A percentile compares a stretch with the other conserved stretches of the same genome.
Conservation (phyloP, 169 alveolate genomes). For the Babesia bovis region DNA sequence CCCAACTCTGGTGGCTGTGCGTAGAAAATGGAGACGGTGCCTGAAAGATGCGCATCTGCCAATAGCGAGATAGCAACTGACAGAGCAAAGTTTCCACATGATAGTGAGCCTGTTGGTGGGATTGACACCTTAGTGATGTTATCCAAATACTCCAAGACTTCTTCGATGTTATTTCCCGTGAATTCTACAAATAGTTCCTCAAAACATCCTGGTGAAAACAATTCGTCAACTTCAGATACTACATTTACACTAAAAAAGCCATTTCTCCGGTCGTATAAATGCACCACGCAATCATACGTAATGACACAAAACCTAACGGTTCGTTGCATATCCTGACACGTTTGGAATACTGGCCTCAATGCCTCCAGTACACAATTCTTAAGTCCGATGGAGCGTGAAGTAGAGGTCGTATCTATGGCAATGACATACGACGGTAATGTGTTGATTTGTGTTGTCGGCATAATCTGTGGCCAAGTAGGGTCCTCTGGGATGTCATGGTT, state of each 20-base stretch:
- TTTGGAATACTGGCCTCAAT: slow-evolving; percentile 9
- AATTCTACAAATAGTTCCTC: slow-evolving; percentile 39
- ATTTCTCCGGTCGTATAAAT: slow-evolving; percentile 9
- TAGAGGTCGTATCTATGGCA: slow-evolving; percentile 29
- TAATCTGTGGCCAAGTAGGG: background rate
- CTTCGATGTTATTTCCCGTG: slow-evolving; percentile 3
- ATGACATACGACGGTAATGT: slow-evolving; percentile 26
- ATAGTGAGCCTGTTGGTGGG: slow-evolving; percentile 43
- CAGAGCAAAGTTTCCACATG: slow-evolving; percentile 73
- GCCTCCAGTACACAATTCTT: slow-evolving; percentile 17
- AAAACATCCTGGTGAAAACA: slow-evolving; percentile 41
- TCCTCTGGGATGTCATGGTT: too few species aligned
- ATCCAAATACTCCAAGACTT: slow-evolving; percentile 59
- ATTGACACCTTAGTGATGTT: slow-evolving; percentile 34
- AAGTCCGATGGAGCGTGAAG: slow-evolving; percentile 18
- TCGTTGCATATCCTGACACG: background rate
- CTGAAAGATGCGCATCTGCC: slow-evolving; percentile 61
- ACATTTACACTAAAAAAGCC: slow-evolving; percentile 31
- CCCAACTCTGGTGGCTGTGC: slow-evolving; percentile 74
- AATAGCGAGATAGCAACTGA: slow-evolving; percentile 65
- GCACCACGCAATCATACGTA: slow-evolving; percentile 45
- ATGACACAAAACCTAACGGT: slow-evolving; percentile 39
- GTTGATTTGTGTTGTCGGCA: background rate
- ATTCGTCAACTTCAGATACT: slow-evolving; percentile 46
- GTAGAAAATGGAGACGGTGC: slow-evolving; percentile 72